phyloP scores from a whole-genome alignment of 768 basidiomycete species.

The Trametes maxima region DNA sequence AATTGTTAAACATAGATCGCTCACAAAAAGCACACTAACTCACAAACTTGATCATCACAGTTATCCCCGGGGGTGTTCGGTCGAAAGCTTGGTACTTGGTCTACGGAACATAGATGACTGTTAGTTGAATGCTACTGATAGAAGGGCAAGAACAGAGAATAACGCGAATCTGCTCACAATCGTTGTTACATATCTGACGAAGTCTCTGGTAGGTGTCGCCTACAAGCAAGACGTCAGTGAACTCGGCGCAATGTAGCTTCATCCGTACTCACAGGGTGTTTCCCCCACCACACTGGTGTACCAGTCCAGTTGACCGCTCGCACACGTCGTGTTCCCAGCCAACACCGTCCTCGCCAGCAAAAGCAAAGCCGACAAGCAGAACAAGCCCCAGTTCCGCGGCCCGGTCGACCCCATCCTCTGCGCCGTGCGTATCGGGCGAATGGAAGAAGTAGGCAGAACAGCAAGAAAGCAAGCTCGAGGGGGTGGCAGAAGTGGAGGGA shows the following conservation, averaged over 20 bases:
- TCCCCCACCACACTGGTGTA: constrained; percentile 15
- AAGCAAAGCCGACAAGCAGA: not conserved
- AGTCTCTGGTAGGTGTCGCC: constrained; percentile 22
- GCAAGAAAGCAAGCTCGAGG: too few species aligned
- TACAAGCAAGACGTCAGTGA: not conserved
- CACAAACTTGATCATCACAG: constrained; percentile 16
- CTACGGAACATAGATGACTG: not conserved
- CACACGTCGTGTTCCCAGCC: not conserved
- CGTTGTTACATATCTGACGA: constrained; percentile 24
- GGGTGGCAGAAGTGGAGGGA: too few species aligned
- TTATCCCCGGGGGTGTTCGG: not conserved
- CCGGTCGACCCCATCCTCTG: not conserved
- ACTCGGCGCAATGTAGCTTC: too few species aligned
- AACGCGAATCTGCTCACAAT: constrained; percentile 8
- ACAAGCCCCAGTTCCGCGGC: not conserved
- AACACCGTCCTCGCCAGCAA: not conserved
- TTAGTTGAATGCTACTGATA: not conserved
- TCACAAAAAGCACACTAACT: not conserved
- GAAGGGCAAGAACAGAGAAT: too few species aligned
- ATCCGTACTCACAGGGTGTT: constrained; percentile 16
- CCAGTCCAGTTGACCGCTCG: not conserved
- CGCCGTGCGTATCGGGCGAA: too few species aligned
- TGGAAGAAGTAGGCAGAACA: too few species aligned
- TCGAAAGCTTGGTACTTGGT: constrained; percentile 6
- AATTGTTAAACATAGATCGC: not conserved